Percentiles rank a stretch among this genome's conserved stretches.
phyloP scores from a whole-genome alignment of 176 grass and related monocot species.

The Cocos nucifera region DNA sequence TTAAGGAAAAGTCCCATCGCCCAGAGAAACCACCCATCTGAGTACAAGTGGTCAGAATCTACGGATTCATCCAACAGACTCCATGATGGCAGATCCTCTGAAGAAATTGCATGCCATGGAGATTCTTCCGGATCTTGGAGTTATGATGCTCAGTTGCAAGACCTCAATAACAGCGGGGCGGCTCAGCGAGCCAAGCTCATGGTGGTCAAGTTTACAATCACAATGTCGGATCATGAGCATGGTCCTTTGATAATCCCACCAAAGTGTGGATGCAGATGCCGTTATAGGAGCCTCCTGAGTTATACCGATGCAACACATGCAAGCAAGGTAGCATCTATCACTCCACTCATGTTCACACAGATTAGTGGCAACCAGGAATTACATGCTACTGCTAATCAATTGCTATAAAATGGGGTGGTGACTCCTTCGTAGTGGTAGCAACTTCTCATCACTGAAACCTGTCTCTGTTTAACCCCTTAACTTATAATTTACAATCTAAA shows the following conservation, averaged over 20 bases:
- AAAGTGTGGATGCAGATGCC: background rate
- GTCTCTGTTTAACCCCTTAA: background rate
- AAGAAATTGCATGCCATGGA: background rate
- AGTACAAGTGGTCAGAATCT: background rate
- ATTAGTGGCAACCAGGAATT: background rate
- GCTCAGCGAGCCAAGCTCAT: background rate
- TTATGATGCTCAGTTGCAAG: background rate
- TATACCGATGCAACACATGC: background rate
- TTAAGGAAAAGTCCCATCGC: background rate
- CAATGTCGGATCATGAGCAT: background rate
- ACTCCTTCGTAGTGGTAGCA: background rate
- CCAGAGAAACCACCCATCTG: background rate
- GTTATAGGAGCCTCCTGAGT: constrained; percentile 1
- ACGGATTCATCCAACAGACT: background rate
- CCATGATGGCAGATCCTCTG: background rate
- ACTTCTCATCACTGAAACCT: background rate
- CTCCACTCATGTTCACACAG: background rate
- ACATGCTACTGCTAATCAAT: background rate
- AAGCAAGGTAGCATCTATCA: background rate
- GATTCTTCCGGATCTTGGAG: background rate
- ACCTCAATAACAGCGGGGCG: background rate
- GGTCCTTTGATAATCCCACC: background rate
- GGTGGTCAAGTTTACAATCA: background rate
- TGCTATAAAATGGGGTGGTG: background rate
- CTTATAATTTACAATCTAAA: background rate